Conservation (phyloP, 2,329 filamentous ascomycete species). For the Pezicula carpinea region DNA sequence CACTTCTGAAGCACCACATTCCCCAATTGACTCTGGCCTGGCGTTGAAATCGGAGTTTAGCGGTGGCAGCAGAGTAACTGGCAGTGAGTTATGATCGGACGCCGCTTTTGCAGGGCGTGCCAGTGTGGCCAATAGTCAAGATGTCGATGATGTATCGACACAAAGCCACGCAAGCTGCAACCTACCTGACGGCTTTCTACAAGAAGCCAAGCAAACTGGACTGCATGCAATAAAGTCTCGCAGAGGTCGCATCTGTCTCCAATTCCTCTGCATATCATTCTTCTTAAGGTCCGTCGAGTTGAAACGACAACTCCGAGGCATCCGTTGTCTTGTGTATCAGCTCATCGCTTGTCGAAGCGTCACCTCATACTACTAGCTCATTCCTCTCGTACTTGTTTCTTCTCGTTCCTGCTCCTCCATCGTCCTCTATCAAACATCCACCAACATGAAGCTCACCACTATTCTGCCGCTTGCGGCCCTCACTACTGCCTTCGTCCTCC, state of each 20-base stretch:
- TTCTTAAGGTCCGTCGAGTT: not conserved
- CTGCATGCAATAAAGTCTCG: not conserved
- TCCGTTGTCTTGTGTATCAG: constrained; percentile 3
- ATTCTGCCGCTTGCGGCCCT: constrained; percentile 45
- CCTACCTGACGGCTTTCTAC: not conserved
- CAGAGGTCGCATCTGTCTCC: not conserved
- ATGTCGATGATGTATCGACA: not conserved
- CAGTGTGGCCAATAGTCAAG: too few species aligned
- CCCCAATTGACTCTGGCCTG: too few species aligned
- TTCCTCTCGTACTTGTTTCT: not conserved
- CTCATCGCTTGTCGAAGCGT: constrained; percentile 3
- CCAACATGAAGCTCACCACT: constrained; percentile 33
- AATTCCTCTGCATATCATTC: not conserved
- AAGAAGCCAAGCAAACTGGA: not conserved
- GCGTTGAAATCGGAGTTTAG: too few species aligned
- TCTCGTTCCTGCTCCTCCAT: constrained; percentile 1
- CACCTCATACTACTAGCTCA: constrained; percentile 7
- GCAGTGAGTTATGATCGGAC: too few species aligned
- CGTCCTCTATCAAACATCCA: constrained; percentile 2
- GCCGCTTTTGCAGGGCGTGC: too few species aligned
- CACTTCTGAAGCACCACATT: too few species aligned
- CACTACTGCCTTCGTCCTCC: constrained; percentile 47
- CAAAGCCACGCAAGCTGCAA: not conserved
- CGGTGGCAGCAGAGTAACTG: too few species aligned
- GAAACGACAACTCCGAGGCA: not conserved